Base-by-base conservation (phyloP, 768 basidiomycete species). In the Tylopilus sp. region DNA sequence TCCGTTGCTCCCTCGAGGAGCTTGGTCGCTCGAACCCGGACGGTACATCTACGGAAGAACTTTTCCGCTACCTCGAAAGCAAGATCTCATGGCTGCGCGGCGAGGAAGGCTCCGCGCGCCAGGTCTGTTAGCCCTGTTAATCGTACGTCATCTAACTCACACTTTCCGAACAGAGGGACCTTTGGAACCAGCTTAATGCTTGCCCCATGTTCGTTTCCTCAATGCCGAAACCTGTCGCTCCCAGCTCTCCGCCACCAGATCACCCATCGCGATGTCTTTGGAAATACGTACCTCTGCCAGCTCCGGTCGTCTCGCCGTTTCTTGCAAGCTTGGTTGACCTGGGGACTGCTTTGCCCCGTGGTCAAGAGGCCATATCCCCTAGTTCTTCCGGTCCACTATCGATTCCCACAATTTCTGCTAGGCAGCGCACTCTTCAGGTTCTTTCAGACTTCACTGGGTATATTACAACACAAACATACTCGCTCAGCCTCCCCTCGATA, bases 401-500 rank as follows among this genome's bases (percentile, higher is more conserved):
- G 8, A 48, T 43, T 16, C 57, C 47, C 25, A 41, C 68, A 24
- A 76, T 69, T 40, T 72, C 62, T 31, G 50, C 76, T 8, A 74
- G 76, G 61, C 85, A 87, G 59, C 78, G 83, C 60, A 83, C 84
- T 11, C 71, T 90, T 8, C 80, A 89, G 63, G 66, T 80, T 0
- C 75, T 90, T 34, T 78, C 85, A 2, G 84, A 88, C 60, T 78
- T 92, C 55, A 91, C 89, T 0, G 89, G 89, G 6, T 89, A 88
- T 66, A 79, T 92, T 62, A 85, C 86, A 52, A 78, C 86, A 10
- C 86, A 89, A 58, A 80, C 86, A 3, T 91, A 89, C 62, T 63
- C 70, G 17, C 52, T 70, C 4, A 57, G 50, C 25, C 31, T 56
- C 14, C 45, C 58, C 4, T 55, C 57, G 0, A 29, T 59, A 31